Evolutionary conservation across 768 basidiomycete genomes (phyloP).

Genomic region (Boletus speciosus): DNA sequence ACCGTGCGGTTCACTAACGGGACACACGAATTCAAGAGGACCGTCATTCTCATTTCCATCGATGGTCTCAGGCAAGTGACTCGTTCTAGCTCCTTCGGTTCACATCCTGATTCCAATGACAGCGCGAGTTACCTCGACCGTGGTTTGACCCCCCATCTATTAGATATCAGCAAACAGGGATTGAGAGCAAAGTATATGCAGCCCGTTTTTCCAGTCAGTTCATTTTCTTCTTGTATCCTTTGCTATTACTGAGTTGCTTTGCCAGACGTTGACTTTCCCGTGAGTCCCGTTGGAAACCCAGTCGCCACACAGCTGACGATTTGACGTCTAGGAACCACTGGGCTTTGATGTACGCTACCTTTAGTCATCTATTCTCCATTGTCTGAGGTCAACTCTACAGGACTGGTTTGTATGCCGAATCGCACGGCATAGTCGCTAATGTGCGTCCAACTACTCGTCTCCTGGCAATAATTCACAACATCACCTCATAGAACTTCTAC

Average conservation of each 20-base stretch:
- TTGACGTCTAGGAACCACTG: constrained; percentile 73
- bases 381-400: constrained; percentile 35
- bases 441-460: constrained; percentile 37
- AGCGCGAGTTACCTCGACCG: constrained; percentile 88
- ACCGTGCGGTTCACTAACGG: constrained; percentile 62
- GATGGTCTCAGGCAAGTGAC: constrained; percentile 70
- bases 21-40: constrained; percentile 77
- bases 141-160: constrained; percentile 78
- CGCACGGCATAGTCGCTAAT: constrained; percentile 89
- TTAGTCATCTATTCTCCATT: not conserved
- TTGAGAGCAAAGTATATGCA: constrained; percentile 84
- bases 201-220: constrained; percentile 83
- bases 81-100: not conserved
- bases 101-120: constrained; percentile 4
- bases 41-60: constrained; percentile 81
- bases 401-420: constrained; percentile 88
- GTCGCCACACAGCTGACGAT: not conserved
- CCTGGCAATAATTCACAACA: not conserved
- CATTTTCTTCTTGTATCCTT: constrained; percentile 13
- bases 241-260: constrained; percentile 1
- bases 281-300: constrained; percentile 38
- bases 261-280: constrained; percentile 86
- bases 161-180: constrained; percentile 77
- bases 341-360: constrained; percentile 63
- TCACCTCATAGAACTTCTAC: constrained; percentile 68